Conservation (phyloP, 352 stramenopile genomes). For the Phytophthora capsici region DNA sequence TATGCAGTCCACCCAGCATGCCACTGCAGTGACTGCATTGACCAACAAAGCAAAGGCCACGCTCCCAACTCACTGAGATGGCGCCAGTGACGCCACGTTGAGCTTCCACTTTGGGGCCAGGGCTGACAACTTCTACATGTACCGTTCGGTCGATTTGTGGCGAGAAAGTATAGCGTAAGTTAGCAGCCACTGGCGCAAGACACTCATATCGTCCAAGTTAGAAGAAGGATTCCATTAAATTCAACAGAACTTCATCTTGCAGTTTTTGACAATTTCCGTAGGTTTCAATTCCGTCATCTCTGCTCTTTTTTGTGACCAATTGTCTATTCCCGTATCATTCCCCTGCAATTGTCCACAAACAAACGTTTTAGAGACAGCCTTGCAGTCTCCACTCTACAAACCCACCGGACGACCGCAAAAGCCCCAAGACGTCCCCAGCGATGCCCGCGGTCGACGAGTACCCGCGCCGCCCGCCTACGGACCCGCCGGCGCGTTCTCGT, state of each 20-base stretch:
- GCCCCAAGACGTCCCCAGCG: not conserved
- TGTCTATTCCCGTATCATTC: constrained; percentile 4
- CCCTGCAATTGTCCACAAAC: constrained; percentile 15
- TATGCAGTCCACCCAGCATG: not conserved
- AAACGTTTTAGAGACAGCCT: constrained; percentile 29
- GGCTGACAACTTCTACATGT: constrained; percentile 14
- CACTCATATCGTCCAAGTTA: not conserved
- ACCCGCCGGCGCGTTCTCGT: constrained; percentile 19
- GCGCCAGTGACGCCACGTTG: constrained; percentile 15
- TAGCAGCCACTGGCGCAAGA: not conserved
- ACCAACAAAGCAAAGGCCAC: not conserved
- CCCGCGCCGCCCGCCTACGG: constrained; percentile 23
- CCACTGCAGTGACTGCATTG: not conserved
- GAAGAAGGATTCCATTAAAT: constrained; percentile 4
- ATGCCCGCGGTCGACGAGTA: constrained; percentile 52
- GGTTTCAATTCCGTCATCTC: not conserved
- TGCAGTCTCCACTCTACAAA: constrained; percentile 5
- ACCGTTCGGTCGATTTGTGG: constrained; percentile 17
- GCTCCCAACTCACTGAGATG: constrained; percentile 20
- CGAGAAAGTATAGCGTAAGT: constrained; percentile 22
- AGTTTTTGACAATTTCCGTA: not conserved
- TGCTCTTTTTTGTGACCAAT: constrained; percentile 1
- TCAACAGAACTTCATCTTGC: too few relatives aligned
- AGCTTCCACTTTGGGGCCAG: constrained; percentile 8
- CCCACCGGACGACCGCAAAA: constrained; percentile 9